A percentile compares a stretch with the other conserved stretches of the same genome.
Conservation (phyloP, 2,329 filamentous ascomycete species). For the Fusarium secorum region DNA sequence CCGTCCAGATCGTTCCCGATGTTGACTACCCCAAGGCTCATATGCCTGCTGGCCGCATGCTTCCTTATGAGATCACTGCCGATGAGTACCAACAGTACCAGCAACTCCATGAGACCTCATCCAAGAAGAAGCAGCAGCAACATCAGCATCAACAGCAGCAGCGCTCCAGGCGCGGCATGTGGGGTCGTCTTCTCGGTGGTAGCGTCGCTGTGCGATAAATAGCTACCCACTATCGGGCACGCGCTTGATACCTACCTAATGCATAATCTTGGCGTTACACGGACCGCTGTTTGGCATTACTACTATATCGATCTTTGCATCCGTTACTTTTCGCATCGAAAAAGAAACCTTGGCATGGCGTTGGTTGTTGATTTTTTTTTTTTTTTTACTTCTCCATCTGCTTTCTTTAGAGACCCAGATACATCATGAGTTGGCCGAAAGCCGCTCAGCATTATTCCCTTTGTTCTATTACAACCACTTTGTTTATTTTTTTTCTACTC, state of each 20-base stretch:
- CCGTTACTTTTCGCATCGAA: constrained; percentile 23
- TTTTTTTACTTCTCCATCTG: constrained; percentile 8
- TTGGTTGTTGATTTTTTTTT: not conserved
- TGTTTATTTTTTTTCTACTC: not conserved
- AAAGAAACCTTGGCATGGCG: constrained; percentile 38
- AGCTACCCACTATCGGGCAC: not conserved
- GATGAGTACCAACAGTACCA: constrained; percentile 56
- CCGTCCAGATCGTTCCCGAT: constrained; percentile 55
- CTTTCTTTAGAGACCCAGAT: constrained; percentile 31
- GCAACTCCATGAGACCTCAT: constrained; percentile 56
- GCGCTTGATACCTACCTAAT: constrained; percentile 22
- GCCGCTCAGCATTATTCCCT: constrained; percentile 27
- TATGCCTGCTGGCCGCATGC: constrained; percentile 47
- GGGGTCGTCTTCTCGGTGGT: constrained; percentile 61
- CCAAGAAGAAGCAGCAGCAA: constrained; percentile 57
- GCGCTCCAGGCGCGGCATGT: constrained; percentile 56
- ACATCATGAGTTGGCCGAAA: constrained; percentile 22
- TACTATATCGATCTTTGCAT: constrained; percentile 18
- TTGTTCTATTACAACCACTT: constrained; percentile 25
- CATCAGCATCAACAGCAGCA: constrained; percentile 52
- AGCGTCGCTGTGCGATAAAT: constrained; percentile 52
- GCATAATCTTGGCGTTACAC: constrained; percentile 34
- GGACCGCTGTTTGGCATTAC: constrained; percentile 37
- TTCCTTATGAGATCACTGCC: constrained; percentile 64
- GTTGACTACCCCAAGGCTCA: constrained; percentile 50